These are phyloP conservation scores for Fusarium duplospermum DNA, from an alignment of 2,329 filamentous ascomycete genomes.

Conservation along the genomic window DNA sequence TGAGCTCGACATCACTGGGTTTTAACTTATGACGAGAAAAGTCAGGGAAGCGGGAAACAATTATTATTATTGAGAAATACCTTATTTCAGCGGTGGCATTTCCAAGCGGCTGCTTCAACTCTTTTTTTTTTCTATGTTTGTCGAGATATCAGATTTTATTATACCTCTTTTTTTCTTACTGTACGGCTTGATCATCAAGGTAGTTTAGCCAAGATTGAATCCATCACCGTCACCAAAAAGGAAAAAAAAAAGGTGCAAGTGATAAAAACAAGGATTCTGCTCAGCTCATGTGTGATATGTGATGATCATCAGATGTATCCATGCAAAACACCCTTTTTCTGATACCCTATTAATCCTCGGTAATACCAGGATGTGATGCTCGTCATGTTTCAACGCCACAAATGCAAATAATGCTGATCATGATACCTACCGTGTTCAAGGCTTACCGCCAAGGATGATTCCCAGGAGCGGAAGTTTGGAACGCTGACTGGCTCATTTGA, in stretches of 20 bases:
- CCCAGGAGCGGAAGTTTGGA: neutral
- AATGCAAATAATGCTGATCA: conserved; percentile 4
- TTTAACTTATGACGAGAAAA: neutral
- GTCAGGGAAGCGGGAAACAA: neutral
- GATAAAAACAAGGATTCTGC: neutral
- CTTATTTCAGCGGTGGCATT: conserved; percentile 1
- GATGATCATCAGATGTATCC: neutral
- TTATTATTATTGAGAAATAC: conserved; percentile 2
- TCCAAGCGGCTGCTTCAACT: conserved; percentile 12
- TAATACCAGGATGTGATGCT: neutral
- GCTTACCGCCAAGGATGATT: neutral
- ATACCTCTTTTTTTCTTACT: neutral
- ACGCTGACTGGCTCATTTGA: no score
- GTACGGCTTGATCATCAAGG: neutral
- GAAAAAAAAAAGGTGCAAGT: neutral
- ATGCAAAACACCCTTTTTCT: neutral
- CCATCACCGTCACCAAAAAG: neutral
- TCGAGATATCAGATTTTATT: conserved; percentile 23
- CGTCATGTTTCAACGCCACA: neutral
- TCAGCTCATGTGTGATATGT: neutral
- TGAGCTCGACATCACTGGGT: neutral
- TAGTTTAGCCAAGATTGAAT: conserved; percentile 19
- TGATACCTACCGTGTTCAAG: neutral
- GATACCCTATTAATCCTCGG: no score
- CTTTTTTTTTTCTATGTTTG: conserved; percentile 3